Conservation (phyloP, 2,329 filamentous ascomycete species). For the Capronia epimyces region DNA sequence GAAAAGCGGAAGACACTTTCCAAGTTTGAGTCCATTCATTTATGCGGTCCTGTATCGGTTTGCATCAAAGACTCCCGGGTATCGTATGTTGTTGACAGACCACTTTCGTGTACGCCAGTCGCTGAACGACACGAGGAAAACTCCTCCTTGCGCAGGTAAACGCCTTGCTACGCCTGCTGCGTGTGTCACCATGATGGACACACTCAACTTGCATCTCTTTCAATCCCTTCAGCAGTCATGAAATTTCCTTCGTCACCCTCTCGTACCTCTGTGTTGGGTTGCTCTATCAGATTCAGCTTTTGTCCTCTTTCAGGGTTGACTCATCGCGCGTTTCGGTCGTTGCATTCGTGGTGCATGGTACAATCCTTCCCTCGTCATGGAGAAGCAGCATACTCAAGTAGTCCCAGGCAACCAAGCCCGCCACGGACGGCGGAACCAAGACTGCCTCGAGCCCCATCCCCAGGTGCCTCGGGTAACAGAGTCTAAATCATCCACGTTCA, state of each 20-base stretch:
- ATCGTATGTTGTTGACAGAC: constrained; percentile 1
- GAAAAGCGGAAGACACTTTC: neutral
- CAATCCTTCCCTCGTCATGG: too few species aligned
- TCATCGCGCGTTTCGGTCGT: neutral
- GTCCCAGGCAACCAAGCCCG: constrained; percentile 33
- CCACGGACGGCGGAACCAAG: constrained; percentile 21
- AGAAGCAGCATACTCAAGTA: too few species aligned
- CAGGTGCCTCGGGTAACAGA: constrained; percentile 47
- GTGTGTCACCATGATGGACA: neutral
- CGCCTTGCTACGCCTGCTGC: constrained; percentile 1
- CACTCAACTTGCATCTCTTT: neutral
- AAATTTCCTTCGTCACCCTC: neutral
- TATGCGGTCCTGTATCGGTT: neutral
- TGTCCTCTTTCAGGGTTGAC: too few species aligned
- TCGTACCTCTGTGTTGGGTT: too few species aligned
- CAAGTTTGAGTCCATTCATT: neutral
- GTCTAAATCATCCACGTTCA: constrained; percentile 55
- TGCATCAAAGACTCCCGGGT: neutral
- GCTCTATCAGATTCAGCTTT: too few species aligned
- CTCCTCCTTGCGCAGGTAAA: neutral
- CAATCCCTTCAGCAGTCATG: neutral
- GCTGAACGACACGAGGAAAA: neutral
- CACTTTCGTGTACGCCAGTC: neutral
- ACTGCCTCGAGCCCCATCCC: constrained; percentile 32
- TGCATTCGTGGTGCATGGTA: too few species aligned